phyloP scores from a whole-genome alignment of 139 green algal genomes.

The Trebouxia sp. region DNA sequence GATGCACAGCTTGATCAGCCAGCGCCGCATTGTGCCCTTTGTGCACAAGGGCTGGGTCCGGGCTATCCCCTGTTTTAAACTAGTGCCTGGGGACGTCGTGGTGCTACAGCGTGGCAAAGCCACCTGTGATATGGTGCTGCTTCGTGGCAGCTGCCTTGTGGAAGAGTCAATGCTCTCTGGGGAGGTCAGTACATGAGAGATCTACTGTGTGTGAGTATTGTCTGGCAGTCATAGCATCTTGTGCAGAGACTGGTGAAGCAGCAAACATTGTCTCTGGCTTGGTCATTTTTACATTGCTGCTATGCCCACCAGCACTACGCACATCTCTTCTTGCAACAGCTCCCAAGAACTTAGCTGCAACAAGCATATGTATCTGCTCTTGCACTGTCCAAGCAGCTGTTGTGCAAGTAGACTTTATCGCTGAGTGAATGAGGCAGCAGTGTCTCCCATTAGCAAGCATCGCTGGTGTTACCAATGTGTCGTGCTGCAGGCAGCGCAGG shows the following conservation, averaged over 20 bases:
- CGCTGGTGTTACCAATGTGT: background rate
- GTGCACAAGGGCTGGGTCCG: too few species aligned
- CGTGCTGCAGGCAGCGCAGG: background rate
- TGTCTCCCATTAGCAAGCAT: background rate
- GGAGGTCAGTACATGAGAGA: too few species aligned
- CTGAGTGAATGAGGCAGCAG: background rate
- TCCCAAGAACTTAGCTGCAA: too few species aligned
- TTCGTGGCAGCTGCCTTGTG: background rate
- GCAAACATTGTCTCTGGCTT: too few species aligned
- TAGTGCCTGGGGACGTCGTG: slow-evolving; percentile 2
- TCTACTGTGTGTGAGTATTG: background rate
- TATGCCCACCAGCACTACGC: too few species aligned
- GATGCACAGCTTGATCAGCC: too few species aligned
- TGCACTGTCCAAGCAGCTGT: too few species aligned
- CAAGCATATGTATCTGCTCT: too few species aligned
- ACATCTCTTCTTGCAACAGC: too few species aligned
- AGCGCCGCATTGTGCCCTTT: too few species aligned
- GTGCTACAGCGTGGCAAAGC: background rate
- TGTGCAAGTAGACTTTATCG: background rate
- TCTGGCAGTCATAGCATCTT: background rate
- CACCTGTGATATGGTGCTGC: slow-evolving; percentile 5
- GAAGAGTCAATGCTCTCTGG: background rate
- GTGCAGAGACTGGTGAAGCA: background rate
- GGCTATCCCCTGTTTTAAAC: background rate
- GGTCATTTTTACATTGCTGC: too few species aligned